A percentile compares a stretch with the other conserved stretches of the same genome.
Evolutionary conservation across 371 early-diverging fungal species (phyloP).

Genomic region (Mucor lusitanicus): DNA sequence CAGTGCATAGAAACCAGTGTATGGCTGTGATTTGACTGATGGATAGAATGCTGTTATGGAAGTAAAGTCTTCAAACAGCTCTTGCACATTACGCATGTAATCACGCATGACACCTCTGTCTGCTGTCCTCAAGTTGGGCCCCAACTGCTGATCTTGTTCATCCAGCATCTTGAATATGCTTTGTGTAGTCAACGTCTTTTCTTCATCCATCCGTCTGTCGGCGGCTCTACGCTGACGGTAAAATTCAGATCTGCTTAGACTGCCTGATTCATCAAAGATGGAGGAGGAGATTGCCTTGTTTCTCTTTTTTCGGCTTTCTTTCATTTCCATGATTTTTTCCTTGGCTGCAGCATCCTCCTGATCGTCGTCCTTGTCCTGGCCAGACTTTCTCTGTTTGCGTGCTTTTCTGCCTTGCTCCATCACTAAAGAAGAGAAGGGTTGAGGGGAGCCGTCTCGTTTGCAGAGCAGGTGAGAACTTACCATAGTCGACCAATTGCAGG

Average conservation of each 20-base stretch:
- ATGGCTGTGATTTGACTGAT: neutral
- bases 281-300: conserved; percentile 13
- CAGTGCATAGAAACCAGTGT: conserved; percentile 36
- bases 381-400: conserved; percentile 19
- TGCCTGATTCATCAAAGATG: conserved; percentile 29
- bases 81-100: conserved; percentile 53
- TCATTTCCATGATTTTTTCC: conserved; percentile 2
- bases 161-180: conserved; percentile 38
- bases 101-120: conserved; percentile 42
- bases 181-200: conserved; percentile 14
- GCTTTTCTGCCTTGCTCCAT: conserved; percentile 36
- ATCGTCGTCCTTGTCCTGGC: conserved; percentile 1
- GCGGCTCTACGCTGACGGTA: conserved; percentile 1
- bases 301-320: neutral
- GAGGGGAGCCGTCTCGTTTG: neutral
- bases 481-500: conserved; percentile 59
- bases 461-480: conserved; percentile 22
- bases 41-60: conserved; percentile 62
- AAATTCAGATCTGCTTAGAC: conserved; percentile 3
- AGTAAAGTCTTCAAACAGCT: conserved; percentile 52
- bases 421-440: conserved; percentile 14
- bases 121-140: conserved; percentile 14
- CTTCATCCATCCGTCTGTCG: conserved; percentile 18
- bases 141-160: conserved; percentile 27
- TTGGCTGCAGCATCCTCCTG: neutral